Conservation (phyloP, 2,329 filamentous ascomycete species). For the Fusarium papillatum region DNA sequence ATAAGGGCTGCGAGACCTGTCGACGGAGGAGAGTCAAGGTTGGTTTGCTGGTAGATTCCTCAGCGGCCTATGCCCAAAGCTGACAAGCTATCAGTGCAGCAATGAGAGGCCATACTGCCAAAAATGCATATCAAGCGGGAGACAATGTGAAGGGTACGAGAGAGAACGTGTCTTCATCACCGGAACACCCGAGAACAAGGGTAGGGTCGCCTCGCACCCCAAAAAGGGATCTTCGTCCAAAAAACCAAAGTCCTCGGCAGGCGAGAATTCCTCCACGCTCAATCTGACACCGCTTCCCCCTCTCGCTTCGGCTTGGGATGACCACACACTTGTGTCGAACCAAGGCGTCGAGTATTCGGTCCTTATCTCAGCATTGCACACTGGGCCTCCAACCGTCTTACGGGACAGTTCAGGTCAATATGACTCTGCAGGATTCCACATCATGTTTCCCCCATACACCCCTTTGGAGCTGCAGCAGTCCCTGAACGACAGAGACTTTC, state of each 20-base stretch:
- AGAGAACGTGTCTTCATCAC: slow-evolving; percentile 75
- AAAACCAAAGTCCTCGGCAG: slow-evolving; percentile 45
- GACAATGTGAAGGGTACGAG: slow-evolving; percentile 73
- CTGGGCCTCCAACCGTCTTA: slow-evolving; percentile 53
- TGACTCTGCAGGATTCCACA: slow-evolving; percentile 45
- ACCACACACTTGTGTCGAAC: slow-evolving; percentile 57
- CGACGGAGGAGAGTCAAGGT: slow-evolving; percentile 71
- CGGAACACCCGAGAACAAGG: slow-evolving; percentile 66
- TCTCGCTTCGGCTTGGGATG: slow-evolving; percentile 64
- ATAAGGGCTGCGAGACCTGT: slow-evolving; percentile 75
- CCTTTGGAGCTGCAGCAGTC: slow-evolving; percentile 54
- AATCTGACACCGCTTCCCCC: slow-evolving; percentile 55
- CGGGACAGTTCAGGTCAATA: slow-evolving; percentile 41
- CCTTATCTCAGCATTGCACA: slow-evolving; percentile 61
- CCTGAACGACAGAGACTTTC: slow-evolving; percentile 53
- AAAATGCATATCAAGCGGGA: slow-evolving; percentile 70
- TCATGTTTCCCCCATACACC: slow-evolving; percentile 56
- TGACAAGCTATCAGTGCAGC: slow-evolving; percentile 65
- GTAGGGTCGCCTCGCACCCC: slow-evolving; percentile 70
- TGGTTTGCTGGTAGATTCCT: slow-evolving; percentile 37
- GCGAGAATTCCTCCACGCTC: slow-evolving; percentile 39
- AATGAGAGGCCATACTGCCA: slow-evolving; percentile 71
- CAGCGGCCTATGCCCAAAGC: background rate
- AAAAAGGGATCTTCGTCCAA: slow-evolving; percentile 54
- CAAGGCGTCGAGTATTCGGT: slow-evolving; percentile 53